Conservation (phyloP, 2,329 filamentous ascomycete genomes). For the Stachybotrys chartarum region DNA sequence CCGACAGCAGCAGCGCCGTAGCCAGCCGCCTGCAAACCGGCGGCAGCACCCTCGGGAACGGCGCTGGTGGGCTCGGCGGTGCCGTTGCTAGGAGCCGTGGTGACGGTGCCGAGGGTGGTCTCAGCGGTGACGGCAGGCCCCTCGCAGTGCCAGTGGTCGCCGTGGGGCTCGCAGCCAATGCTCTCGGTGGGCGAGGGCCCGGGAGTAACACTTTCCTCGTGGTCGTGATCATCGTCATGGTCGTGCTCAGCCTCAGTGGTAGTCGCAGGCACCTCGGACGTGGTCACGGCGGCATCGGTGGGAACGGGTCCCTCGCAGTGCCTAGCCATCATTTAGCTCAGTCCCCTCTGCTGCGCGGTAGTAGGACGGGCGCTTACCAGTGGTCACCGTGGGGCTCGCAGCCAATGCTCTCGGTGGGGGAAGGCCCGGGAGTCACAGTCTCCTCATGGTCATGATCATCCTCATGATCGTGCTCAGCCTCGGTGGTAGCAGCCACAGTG, state of each 20-base stretch:
- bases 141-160: slow-evolving; percentile 2
- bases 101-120: background rate
- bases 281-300: background rate
- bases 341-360: background rate
- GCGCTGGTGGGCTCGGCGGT: background rate
- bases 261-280: background rate
- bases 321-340: background rate
- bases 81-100: background rate
- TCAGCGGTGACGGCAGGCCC: background rate
- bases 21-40: background rate
- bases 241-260: background rate
- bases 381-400: background rate
- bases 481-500: background rate
- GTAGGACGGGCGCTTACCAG: background rate
- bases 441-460: background rate
- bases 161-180: slow-evolving; percentile 1
- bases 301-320: background rate
- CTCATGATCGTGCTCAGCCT: background rate
- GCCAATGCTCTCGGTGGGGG: background rate
- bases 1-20: background rate
- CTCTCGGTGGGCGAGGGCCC: background rate
- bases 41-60: background rate
- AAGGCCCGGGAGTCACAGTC: background rate
- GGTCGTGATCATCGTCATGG: background rate
- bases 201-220: background rate